Conservation (phyloP, 306 rosid genomes). For the Quercus glauca region DNA sequence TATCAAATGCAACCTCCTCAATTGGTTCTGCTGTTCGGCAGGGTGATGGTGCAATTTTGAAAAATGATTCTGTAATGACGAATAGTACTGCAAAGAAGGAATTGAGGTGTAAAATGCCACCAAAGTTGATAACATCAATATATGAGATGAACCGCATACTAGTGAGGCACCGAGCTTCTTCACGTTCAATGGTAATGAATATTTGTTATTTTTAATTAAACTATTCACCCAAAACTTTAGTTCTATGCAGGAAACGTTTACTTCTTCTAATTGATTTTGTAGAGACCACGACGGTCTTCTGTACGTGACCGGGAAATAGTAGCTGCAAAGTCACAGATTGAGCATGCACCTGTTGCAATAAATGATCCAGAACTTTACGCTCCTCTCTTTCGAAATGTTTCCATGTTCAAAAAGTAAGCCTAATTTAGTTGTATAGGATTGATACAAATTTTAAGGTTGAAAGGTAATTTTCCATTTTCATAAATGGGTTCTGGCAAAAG, state of each 20-base stretch:
- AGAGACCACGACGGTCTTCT: conserved; percentile 84
- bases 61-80: conserved; percentile 20
- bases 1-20: conserved; percentile 24
- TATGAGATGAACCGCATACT: conserved; percentile 69
- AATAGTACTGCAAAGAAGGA: conserved; percentile 37
- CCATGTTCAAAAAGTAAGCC: conserved; percentile 76
- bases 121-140: conserved; percentile 66
- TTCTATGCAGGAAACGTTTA: conserved; percentile 15
- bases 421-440: conserved; percentile 6
- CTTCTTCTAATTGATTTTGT: conserved; percentile 28
- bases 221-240: conserved; percentile 12
- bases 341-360: conserved; percentile 50
- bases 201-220: conserved; percentile 16
- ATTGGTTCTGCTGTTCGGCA: conserved; percentile 26
- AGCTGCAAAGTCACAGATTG: conserved; percentile 66
- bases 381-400: conserved; percentile 78
- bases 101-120: conserved; percentile 72
- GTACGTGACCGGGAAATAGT: conserved; percentile 64
- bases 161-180: conserved; percentile 48
- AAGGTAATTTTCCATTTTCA: conserved; percentile 6
- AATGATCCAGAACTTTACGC: conserved; percentile 66
- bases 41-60: conserved; percentile 16
- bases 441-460: conserved; percentile 4
- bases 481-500: conserved; percentile 1
- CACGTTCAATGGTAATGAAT: conserved; percentile 75